Conservation (phyloP, 352 stramenopile species). For the Hyaloperonospora brassicae region DNA sequence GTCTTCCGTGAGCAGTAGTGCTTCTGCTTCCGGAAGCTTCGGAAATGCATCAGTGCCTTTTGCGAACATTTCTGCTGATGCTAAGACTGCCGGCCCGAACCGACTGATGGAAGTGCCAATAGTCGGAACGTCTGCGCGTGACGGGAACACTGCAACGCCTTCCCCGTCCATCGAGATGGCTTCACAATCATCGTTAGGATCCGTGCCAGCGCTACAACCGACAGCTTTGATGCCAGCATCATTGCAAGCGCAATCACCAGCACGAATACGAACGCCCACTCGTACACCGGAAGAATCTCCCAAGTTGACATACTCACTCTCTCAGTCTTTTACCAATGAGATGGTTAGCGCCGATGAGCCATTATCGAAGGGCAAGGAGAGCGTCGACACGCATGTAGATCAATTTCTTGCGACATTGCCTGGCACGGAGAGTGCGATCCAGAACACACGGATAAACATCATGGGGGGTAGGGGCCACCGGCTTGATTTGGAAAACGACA, state of each 20-base stretch:
- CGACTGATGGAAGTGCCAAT: constrained; percentile 29
- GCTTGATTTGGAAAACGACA: constrained; percentile 68
- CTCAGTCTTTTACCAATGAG: constrained; percentile 26
- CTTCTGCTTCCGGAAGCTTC: constrained; percentile 12
- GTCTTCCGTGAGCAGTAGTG: constrained; percentile 17
- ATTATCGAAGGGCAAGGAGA: constrained; percentile 39
- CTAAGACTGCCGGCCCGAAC: constrained; percentile 44
- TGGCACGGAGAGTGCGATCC: constrained; percentile 87
- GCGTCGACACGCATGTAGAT: constrained; percentile 46
- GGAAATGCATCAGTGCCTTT: constrained; percentile 12
- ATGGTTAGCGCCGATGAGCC: constrained; percentile 38
- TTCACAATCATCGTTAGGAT: neutral
- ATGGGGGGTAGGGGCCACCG: constrained; percentile 87
- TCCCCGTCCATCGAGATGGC: constrained; percentile 8
- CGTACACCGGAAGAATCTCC: constrained; percentile 4
- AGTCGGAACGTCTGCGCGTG: constrained; percentile 10
- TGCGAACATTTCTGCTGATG: constrained; percentile 25
- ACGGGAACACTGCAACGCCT: constrained; percentile 15
- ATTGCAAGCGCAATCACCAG: constrained; percentile 2
- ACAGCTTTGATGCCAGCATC: neutral
- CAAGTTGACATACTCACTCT: constrained; percentile 9
- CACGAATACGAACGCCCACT: neutral
- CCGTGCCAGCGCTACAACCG: neutral
- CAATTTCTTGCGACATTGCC: constrained; percentile 78
- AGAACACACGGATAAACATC: constrained; percentile 86